Evolutionary conservation across 2,329 filamentous ascomycete genomes (phyloP).

Genomic region (Xylaria sp.): DNA sequence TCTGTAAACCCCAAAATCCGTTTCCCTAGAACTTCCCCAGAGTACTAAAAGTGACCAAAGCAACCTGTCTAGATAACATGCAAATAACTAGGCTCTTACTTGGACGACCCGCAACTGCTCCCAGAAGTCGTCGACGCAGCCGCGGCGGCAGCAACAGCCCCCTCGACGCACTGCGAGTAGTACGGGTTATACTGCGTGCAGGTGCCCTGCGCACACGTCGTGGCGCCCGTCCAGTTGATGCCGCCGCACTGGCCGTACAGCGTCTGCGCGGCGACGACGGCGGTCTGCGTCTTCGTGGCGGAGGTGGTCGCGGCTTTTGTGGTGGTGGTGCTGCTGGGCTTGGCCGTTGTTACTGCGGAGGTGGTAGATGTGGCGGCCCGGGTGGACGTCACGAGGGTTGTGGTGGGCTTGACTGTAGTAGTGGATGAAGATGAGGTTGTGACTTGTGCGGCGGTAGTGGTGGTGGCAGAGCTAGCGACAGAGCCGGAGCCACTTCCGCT

Average conservation of each 20-base stretch:
- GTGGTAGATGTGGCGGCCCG: slow-evolving; percentile 28
- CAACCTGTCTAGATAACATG: too few relatives aligned
- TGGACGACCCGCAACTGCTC: neutral
- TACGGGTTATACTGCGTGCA: slow-evolving; percentile 57
- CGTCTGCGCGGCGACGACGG: slow-evolving; percentile 35
- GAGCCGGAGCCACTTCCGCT: too few relatives aligned
- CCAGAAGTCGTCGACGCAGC: neutral
- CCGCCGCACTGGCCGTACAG: slow-evolving; percentile 60
- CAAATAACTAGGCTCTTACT: too few relatives aligned
- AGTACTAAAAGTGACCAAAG: too few relatives aligned
- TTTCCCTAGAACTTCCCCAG: too few relatives aligned
- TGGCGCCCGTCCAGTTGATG: slow-evolving; percentile 54
- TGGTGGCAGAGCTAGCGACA: slow-evolving; percentile 16
- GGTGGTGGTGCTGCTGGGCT: slow-evolving; percentile 16
- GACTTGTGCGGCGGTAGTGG: slow-evolving; percentile 12
- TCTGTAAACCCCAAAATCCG: neutral
- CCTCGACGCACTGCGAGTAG: slow-evolving; percentile 57
- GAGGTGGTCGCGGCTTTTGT: slow-evolving; percentile 20
- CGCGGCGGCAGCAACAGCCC: neutral
- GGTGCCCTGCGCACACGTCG: slow-evolving; percentile 53
- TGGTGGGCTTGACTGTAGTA: slow-evolving; percentile 24
- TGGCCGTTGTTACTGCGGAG: slow-evolving; percentile 6
- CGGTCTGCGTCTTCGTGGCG: slow-evolving; percentile 30
- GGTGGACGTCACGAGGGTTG: slow-evolving; percentile 32
- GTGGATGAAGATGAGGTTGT: slow-evolving; percentile 15